Percentiles rank a stretch among this genome's conserved stretches.
Conservation (phyloP, 345 rosid species). For the Anastatica hierochuntica region DNA sequence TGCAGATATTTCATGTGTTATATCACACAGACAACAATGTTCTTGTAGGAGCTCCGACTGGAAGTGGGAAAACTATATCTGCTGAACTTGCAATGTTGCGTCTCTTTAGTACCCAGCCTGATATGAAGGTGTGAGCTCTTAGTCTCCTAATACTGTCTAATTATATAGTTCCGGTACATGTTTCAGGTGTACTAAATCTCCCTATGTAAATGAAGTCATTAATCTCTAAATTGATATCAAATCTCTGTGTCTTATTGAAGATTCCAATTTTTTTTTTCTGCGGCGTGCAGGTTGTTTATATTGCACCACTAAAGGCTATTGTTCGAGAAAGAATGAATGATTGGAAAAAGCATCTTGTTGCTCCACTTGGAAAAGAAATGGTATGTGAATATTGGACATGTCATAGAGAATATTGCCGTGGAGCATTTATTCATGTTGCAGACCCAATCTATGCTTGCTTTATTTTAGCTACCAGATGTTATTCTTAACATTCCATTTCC, state of each 20-base stretch:
- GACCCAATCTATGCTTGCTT: constrained; percentile 3
- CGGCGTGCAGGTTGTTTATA: constrained; percentile 69
- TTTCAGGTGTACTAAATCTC: background rate
- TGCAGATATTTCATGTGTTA: constrained; percentile 80
- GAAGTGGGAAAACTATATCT: constrained; percentile 96
- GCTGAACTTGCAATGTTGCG: constrained; percentile 98
- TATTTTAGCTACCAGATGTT: constrained; percentile 12
- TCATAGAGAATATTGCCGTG: background rate
- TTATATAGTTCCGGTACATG: constrained; percentile 2
- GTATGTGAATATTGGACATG: constrained; percentile 30
- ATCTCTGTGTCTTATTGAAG: background rate
- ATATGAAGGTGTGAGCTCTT: constrained; percentile 61
- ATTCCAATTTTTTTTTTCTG: background rate
- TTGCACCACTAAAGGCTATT: constrained; percentile 97
- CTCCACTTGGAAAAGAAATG: constrained; percentile 87
- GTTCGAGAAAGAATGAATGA: constrained; percentile 97
- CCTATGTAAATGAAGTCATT: background rate
- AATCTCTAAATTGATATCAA: background rate
- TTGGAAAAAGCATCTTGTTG: constrained; percentile 81
- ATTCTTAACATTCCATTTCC: constrained; percentile 3
- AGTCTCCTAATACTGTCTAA: background rate
- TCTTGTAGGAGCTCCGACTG: constrained; percentile 96
- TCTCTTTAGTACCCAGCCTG: constrained; percentile 87
- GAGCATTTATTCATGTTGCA: constrained; percentile 10
- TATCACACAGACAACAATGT: constrained; percentile 90